Evolutionary conservation across 1,284 basidiomycete genomes (phyloP), one percentile per base, ranked within the genome.

Genomic region (Wallemia mellicola): DNA sequence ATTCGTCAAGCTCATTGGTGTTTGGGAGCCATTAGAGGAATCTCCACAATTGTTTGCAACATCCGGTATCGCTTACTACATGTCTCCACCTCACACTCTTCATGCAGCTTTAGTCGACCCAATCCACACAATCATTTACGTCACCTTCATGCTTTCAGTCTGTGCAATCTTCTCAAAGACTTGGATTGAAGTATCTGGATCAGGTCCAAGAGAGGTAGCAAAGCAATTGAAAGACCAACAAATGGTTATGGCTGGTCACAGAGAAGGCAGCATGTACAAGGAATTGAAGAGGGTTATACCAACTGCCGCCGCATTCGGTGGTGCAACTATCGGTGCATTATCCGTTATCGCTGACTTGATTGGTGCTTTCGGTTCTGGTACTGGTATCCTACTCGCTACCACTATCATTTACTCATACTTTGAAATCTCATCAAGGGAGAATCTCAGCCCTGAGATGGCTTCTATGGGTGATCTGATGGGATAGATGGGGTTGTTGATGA

Each of bases 151-250:
- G 72, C 76, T 92, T 62, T 81, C 83, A 28, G 87, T 88, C 15
- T 98, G 92, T 68, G 92, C 92, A 15, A 76, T 96, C 65, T 96
- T 98, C 76, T 91, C 86, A 70, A 96, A 96, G 77, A 94, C 92
- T 2, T 98, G 92, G 92, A 96, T 98, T 67, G 92, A 96, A 68
- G 88, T 96, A 33, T 95, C 88, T 1, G 92, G 92, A 30, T 85
- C 82, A 60, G 89, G 92, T 19, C 92, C 92, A 19, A 75, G 92
- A 59, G 92, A 98, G 66, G 82, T 98, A 60, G 92, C 92, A 60
- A 94, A 92, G 73, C 91, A 98, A 72, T 79, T 98, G 68, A 96
- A 96, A 76, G 92, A 98, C 66, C 91, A 95, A 71, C 83, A 86
- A 67, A 91, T 96, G 85, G 92, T 96, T 61, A 92, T 96, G 80